A percentile compares a stretch with the other conserved stretches of the same genome.
Conservation (phyloP, 2,329 filamentous ascomycete genomes). For the Tolypocladium ophioglossoides region DNA sequence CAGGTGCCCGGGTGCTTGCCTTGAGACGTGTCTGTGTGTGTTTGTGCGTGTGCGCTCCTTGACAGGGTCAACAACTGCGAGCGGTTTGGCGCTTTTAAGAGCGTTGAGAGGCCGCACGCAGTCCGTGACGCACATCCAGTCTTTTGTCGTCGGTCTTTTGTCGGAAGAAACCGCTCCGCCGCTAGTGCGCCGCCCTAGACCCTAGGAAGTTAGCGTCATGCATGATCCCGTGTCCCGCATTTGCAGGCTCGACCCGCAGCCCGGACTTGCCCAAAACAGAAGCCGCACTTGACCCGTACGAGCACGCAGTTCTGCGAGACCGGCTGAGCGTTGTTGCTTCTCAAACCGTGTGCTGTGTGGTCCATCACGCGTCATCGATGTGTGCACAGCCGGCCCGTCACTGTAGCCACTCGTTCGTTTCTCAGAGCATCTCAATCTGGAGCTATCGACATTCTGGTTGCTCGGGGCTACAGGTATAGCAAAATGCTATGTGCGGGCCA, state of each 20-base stretch:
- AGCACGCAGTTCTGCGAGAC: not conserved
- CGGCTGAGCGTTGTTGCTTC: not conserved
- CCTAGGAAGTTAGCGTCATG: not conserved
- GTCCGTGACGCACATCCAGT: not conserved
- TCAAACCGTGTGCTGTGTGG: not conserved
- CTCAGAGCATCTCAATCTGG: not conserved
- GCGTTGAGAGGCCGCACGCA: not conserved
- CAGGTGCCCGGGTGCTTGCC: not conserved
- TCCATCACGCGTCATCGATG: not conserved
- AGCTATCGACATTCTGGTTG: not conserved
- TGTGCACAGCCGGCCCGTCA: not conserved
- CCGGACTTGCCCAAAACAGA: constrained; percentile 18
- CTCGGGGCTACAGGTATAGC: not conserved
- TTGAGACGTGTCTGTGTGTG: not conserved
- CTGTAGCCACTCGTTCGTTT: not conserved
- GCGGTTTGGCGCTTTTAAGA: not conserved
- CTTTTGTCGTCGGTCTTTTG: not conserved
- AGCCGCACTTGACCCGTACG: not conserved
- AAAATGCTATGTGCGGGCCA: not conserved
- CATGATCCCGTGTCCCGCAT: not conserved
- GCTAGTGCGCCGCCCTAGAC: not conserved
- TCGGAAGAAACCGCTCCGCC: not conserved
- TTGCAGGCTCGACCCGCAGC: not conserved
- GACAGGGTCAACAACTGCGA: not conserved
- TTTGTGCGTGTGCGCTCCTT: not conserved